Percentiles rank a stretch among this genome's conserved stretches.
These are phyloP conservation scores for Suillus sp. DNA, from an alignment of 768 basidiomycete species.

Conservation along the genomic window DNA sequence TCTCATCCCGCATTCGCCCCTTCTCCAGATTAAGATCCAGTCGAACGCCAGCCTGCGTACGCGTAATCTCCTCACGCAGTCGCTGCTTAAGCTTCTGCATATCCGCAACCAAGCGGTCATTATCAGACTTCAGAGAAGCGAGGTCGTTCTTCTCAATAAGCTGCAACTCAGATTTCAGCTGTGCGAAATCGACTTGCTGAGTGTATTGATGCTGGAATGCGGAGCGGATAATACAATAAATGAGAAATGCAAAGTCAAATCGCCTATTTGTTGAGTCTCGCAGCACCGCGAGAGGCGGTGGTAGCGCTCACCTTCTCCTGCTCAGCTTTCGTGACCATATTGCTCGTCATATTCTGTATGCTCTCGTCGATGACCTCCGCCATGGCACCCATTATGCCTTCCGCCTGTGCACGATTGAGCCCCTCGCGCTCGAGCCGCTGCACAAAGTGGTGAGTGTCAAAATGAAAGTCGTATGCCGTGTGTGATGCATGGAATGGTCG, in stretches of 20 bases:
- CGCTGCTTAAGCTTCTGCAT: conserved; percentile 95
- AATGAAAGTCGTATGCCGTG: conserved; percentile 62
- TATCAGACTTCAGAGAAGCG: conserved; percentile 93
- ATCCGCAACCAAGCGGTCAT: conserved; percentile 88
- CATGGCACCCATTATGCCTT: conserved; percentile 97
- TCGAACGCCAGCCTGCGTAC: conserved; percentile 91
- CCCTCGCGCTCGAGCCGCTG: conserved; percentile 89
- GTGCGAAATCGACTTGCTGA: conserved; percentile 95
- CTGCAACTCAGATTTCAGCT: conserved; percentile 94
- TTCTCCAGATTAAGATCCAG: conserved; percentile 97
- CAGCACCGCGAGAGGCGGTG: neutral
- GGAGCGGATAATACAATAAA: neutral
- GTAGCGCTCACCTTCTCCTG: conserved; percentile 81
- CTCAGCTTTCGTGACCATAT: conserved; percentile 94
- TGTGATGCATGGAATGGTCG: conserved; percentile 35
- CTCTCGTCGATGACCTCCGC: conserved; percentile 98
- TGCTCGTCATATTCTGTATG: conserved; percentile 91
- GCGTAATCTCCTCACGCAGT: conserved; percentile 86
- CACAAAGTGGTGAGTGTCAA: conserved; percentile 95
- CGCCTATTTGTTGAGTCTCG: neutral
- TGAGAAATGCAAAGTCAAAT: neutral
- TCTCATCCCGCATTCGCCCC: conserved; percentile 92
- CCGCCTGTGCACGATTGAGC: conserved; percentile 86
- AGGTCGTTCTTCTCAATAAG: conserved; percentile 97
- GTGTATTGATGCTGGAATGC: conserved; percentile 78